A percentile compares a stretch with the other conserved stretches of the same genome.
Evolutionary conservation across 2,329 filamentous ascomycete genomes (phyloP).

Genomic region (Curvularia eragrostidis): DNA sequence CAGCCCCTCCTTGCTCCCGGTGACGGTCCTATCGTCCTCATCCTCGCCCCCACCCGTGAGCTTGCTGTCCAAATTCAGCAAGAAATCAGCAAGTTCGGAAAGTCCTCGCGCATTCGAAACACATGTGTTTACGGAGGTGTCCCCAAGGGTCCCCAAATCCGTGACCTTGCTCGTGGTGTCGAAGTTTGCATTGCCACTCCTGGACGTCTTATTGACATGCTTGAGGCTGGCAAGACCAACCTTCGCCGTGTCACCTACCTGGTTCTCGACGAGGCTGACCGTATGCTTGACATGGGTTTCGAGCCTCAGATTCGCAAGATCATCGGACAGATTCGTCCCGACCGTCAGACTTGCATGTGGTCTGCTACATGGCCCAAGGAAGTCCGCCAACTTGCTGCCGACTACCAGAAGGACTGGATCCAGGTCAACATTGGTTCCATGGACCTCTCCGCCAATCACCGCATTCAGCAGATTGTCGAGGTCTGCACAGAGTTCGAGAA

Average conservation of each 20-base stretch:
- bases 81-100: constrained; percentile 98
- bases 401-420: constrained; percentile 95
- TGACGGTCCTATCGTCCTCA: constrained; percentile 94
- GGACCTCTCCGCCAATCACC: constrained; percentile 95
- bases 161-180: constrained; percentile 91
- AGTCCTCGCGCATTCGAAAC: constrained; percentile 96
- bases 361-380: constrained; percentile 99
- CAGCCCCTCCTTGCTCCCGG: constrained; percentile 94
- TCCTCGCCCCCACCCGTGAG: constrained; percentile 95
- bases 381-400: constrained; percentile 86
- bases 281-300: constrained; percentile 99
- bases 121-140: constrained; percentile 99
- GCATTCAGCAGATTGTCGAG: constrained; percentile 97
- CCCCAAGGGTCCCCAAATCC: constrained; percentile 95
- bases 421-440: constrained; percentile 98
- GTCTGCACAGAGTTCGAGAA: constrained; percentile 97
- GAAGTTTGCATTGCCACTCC: constrained; percentile 99
- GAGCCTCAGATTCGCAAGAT: constrained; percentile 99
- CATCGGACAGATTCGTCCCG: constrained; percentile 93
- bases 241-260: constrained; percentile 97
- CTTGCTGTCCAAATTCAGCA: constrained; percentile 98
- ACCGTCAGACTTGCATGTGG: constrained; percentile 99
- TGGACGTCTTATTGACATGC: constrained; percentile 97
- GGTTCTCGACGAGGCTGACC: constrained; percentile 97
- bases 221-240: constrained; percentile 97